Evolutionary conservation across 257 asterid species (phyloP).

Genomic region (Gentiana straminea): DNA sequence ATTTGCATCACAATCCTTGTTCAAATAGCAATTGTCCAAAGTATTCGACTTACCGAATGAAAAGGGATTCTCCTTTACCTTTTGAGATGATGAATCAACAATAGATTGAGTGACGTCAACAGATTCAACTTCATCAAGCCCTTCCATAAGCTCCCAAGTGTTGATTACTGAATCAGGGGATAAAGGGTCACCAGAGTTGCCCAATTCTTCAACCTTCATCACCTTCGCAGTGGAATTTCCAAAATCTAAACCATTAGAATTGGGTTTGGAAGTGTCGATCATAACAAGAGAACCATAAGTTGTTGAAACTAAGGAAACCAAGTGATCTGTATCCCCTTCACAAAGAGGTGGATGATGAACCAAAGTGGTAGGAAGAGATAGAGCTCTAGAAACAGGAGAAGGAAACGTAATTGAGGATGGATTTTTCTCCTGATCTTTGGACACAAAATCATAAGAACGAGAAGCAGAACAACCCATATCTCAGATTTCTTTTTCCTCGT

Average conservation of each 20-base stretch:
- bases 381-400: slow-evolving; percentile 42
- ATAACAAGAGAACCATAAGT: slow-evolving; percentile 75
- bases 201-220: slow-evolving; percentile 20
- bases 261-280: slow-evolving; percentile 24
- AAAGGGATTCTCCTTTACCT: slow-evolving; percentile 12
- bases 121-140: slow-evolving; percentile 59
- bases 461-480: too few relatives aligned
- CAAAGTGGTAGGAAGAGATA: slow-evolving; percentile 43
- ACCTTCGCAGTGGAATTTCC: slow-evolving; percentile 16
- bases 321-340: slow-evolving; percentile 57
- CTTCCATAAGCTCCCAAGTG: slow-evolving; percentile 98
- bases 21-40: slow-evolving; percentile 10
- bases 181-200: slow-evolving; percentile 34
- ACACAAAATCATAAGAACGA: too few relatives aligned
- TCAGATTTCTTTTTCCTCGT: too few relatives aligned
- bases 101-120: slow-evolving; percentile 28
- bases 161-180: slow-evolving; percentile 85
- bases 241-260: slow-evolving; percentile 10
- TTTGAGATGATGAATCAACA: slow-evolving; percentile 7
- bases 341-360: slow-evolving; percentile 50
- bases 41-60: slow-evolving; percentile 4
- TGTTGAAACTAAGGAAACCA: slow-evolving; percentile 69
- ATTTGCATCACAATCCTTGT: slow-evolving; percentile 13
- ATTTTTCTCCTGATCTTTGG: too few relatives aligned
- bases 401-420: slow-evolving; percentile 13